Evolutionary conservation across 768 basidiomycete species (phyloP).

Genomic region (Botryobasidium botryosum): DNA sequence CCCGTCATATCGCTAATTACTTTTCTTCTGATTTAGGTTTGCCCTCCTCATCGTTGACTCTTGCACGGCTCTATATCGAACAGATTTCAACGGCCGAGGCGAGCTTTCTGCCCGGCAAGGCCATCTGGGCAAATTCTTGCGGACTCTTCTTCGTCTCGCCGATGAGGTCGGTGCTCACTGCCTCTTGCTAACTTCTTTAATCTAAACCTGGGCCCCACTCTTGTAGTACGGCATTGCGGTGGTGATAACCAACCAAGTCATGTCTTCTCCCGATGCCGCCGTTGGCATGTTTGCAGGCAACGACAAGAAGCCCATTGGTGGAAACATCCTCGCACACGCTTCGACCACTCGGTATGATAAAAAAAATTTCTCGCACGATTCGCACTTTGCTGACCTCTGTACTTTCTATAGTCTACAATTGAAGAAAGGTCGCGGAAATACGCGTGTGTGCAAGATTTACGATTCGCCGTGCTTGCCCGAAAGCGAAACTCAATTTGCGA

Average conservation of each 20-base stretch:
- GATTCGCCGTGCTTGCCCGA: slow-evolving; percentile 97
- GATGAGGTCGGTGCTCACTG: slow-evolving; percentile 56
- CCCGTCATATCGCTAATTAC: not conserved
- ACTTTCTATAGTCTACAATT: slow-evolving; percentile 49
- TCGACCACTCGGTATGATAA: slow-evolving; percentile 73
- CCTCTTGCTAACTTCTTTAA: not conserved
- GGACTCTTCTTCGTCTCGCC: slow-evolving; percentile 81
- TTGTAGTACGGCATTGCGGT: slow-evolving; percentile 90
- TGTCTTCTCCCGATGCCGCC: slow-evolving; percentile 94
- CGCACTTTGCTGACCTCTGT: not conserved
- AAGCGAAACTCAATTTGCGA: slow-evolving; percentile 89
- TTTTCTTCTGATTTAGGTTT: slow-evolving; percentile 38
- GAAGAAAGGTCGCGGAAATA: slow-evolving; percentile 81
- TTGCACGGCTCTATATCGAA: slow-evolving; percentile 86
- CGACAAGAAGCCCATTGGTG: slow-evolving; percentile 97
- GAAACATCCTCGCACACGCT: slow-evolving; percentile 98
- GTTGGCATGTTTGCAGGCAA: slow-evolving; percentile 78
- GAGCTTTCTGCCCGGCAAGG: slow-evolving; percentile 90
- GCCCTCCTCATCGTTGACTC: slow-evolving; percentile 94
- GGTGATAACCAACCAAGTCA: slow-evolving; percentile 95
- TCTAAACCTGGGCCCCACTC: not conserved
- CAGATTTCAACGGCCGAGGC: slow-evolving; percentile 89
- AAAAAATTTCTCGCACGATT: not conserved
- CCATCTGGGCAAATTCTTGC: slow-evolving; percentile 88
- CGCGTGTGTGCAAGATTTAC: slow-evolving; percentile 90